phyloP scores from a whole-genome alignment of 2,329 filamentous ascomycete genomes.

The Curvularia sp. region DNA sequence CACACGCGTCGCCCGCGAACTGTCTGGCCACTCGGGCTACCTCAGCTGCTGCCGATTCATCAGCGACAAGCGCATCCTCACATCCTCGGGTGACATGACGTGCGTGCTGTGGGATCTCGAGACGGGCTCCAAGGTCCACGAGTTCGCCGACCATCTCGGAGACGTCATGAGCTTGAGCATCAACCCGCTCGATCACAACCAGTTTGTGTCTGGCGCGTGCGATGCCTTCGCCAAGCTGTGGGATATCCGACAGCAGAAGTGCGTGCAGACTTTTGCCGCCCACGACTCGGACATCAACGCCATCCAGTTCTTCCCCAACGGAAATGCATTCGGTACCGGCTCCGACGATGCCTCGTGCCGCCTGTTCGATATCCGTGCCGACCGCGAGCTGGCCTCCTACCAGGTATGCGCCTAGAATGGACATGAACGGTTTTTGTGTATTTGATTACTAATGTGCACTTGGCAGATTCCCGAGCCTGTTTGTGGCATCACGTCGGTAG shows the following conservation, averaged over 20 bases:
- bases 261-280: conserved; percentile 96
- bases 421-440: conserved; percentile 5
- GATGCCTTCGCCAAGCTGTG: conserved; percentile 98
- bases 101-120: conserved; percentile 99
- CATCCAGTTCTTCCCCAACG: conserved; percentile 99
- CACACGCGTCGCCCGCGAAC: conserved; percentile 90
- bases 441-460: conserved; percentile 35
- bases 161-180: conserved; percentile 99
- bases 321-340: conserved; percentile 96
- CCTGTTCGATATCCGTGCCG: conserved; percentile 95
- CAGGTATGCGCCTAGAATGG: conserved; percentile 39
- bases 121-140: conserved; percentile 94
- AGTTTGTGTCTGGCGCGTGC: conserved; percentile 98
- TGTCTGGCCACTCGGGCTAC: conserved; percentile 96
- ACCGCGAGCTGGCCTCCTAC: conserved; percentile 76
- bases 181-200: conserved; percentile 98
- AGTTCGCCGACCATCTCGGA: conserved; percentile 97
- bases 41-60: conserved; percentile 98
- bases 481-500: conserved; percentile 97
- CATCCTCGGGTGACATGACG: conserved; percentile 98
- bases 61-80: conserved; percentile 96
- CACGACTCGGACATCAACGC: conserved; percentile 99
- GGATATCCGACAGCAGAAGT: conserved; percentile 98
- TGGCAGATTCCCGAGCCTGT: conserved; percentile 90
- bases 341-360: conserved; percentile 98